Percentiles rank a stretch among this genome's conserved stretches.
These are phyloP conservation scores for Trichoderma atrobrunneum DNA, from an alignment of 2,329 filamentous ascomycete species.

Conservation along the genomic window DNA sequence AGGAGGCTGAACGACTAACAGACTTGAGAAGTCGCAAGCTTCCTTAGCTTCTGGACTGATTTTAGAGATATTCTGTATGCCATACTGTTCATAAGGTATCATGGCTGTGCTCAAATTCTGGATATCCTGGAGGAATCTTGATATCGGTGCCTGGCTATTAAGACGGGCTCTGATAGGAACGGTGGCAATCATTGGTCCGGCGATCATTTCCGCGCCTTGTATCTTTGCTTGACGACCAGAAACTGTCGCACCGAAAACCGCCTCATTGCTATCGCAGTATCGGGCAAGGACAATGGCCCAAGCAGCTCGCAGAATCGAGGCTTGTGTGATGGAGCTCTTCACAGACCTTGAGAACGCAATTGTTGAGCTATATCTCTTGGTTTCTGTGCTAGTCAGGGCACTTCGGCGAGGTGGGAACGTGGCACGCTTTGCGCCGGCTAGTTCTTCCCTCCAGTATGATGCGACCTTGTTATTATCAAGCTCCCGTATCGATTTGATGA, in stretches of 20 bases:
- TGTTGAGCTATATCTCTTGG: slow-evolving; percentile 1
- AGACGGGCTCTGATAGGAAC: slow-evolving; percentile 15
- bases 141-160: neutral
- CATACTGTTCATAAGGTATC: slow-evolving; percentile 24
- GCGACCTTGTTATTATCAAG: slow-evolving; percentile 16
- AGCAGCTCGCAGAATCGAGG: slow-evolving; percentile 28
- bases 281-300: slow-evolving; percentile 35
- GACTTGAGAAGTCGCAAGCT: slow-evolving; percentile 23
- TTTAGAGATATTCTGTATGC: slow-evolving; percentile 25
- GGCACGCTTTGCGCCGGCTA: slow-evolving; percentile 12
- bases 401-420: slow-evolving; percentile 19
- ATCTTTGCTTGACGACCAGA: slow-evolving; percentile 25
- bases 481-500: slow-evolving; percentile 32
- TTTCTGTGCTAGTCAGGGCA: neutral
- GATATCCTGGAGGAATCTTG: slow-evolving; percentile 13
- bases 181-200: slow-evolving; percentile 21
- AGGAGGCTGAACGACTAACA: slow-evolving; percentile 22
- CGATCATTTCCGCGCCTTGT: slow-evolving; percentile 19
- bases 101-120: slow-evolving; percentile 19
- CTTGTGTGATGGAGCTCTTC: slow-evolving; percentile 22
- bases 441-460: slow-evolving; percentile 20
- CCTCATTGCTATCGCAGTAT: slow-evolving; percentile 31
- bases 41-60: slow-evolving; percentile 17
- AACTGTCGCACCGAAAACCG: slow-evolving; percentile 23
- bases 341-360: neutral